Evolutionary conservation across 495 filamentous ascomycete species (phyloP).

Genomic region (Wilcoxina mikolae): DNA sequence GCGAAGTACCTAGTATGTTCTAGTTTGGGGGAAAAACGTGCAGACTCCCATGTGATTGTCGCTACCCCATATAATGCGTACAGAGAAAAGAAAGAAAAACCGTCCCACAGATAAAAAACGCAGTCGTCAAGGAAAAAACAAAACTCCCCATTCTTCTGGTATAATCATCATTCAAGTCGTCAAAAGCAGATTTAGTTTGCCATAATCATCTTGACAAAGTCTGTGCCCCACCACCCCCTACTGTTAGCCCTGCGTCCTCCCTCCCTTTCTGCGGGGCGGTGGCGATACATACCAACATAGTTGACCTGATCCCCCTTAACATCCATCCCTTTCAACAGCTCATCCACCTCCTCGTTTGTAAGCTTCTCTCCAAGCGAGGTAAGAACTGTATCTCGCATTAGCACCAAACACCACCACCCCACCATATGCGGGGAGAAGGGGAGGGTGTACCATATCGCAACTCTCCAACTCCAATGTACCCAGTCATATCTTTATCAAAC

Average conservation of each 20-base stretch:
- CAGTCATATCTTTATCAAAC: slow-evolving; percentile 97
- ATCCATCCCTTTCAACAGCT: slow-evolving; percentile 92
- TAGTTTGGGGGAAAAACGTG: too few species aligned
- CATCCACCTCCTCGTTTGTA: slow-evolving; percentile 95
- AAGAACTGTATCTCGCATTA: slow-evolving; percentile 42
- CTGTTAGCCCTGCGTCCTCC: slow-evolving; percentile 10
- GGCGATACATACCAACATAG: slow-evolving; percentile 57
- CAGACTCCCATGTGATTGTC: too few species aligned
- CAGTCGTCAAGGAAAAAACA: neutral
- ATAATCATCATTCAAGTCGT: too few species aligned
- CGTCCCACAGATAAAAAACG: too few species aligned
- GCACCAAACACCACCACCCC: neutral
- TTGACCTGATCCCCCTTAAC: slow-evolving; percentile 89
- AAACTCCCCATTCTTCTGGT: neutral
- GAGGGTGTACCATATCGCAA: slow-evolving; percentile 61
- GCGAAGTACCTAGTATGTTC: too few species aligned
- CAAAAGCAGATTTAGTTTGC: slow-evolving; percentile 62
- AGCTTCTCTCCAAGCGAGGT: slow-evolving; percentile 98
- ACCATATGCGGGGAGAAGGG: neutral
- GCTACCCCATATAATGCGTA: too few species aligned
- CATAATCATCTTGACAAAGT: slow-evolving; percentile 86
- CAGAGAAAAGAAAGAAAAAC: too few species aligned
- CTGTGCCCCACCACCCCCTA: slow-evolving; percentile 36
- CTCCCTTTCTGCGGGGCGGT: neutral
- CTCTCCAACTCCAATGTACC: slow-evolving; percentile 93